Conservation (phyloP, 129 eudicot genomes). For the Sambucus nigra region DNA sequence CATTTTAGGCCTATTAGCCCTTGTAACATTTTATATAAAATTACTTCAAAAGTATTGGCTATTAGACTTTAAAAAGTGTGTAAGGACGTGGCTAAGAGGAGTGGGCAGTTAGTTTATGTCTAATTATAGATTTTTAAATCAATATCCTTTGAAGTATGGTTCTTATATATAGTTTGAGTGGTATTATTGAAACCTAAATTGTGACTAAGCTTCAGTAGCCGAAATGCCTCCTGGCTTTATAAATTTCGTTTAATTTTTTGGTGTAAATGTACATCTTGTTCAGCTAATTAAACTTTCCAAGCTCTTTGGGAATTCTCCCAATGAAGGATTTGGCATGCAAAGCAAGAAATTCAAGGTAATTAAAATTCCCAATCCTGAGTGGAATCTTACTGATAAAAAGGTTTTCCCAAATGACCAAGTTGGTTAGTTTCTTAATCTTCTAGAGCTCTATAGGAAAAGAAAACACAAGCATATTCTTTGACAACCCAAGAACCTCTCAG, state of each 20-base stretch:
- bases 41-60: no score
- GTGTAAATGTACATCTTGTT: constrained; percentile 61
- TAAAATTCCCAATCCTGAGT: constrained; percentile 58
- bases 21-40: no score
- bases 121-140: no score
- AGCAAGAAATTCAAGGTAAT: constrained; percentile 59
- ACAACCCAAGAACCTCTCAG: constrained; percentile 57
- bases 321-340: constrained; percentile 53
- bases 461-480: constrained; percentile 56
- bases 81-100: no score
- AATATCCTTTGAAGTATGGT: no score
- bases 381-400: constrained; percentile 59
- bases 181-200: no score
- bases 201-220: no score
- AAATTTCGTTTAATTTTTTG: constrained; percentile 58
- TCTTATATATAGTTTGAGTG: no score
- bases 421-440: constrained; percentile 45
- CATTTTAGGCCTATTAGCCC: no score
- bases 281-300: constrained; percentile 48
- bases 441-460: constrained; percentile 59
- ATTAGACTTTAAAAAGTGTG: no score
- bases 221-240: no score
- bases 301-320: constrained; percentile 61
- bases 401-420: constrained; percentile 68
- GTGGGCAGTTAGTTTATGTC: no score